Conservation (phyloP, 805 yeast genomes). For the Ogataea pini region DNA sequence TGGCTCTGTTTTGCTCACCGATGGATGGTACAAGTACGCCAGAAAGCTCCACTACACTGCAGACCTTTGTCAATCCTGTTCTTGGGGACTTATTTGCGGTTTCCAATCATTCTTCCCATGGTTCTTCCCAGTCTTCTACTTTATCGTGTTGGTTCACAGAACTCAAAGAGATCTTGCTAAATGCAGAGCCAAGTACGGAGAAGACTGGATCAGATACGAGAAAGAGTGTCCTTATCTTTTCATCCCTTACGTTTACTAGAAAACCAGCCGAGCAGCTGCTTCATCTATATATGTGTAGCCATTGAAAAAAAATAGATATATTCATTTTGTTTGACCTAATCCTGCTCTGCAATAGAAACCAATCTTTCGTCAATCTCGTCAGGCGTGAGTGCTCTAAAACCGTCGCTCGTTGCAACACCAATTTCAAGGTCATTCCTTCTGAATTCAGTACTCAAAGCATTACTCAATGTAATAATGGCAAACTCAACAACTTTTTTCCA, state of each 20-base stretch:
- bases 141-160: conserved; percentile 84
- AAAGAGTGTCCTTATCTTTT: conserved; percentile 89
- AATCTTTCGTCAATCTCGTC: conserved; percentile 95
- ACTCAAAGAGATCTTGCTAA: conserved; percentile 84
- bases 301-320: not conserved
- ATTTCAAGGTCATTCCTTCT: conserved; percentile 91
- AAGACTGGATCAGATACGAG: conserved; percentile 86
- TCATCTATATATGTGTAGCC: not conserved
- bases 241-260: conserved; percentile 79
- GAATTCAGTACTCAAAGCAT: conserved; percentile 88
- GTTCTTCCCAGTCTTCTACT: conserved; percentile 93
- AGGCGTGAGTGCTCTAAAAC: conserved; percentile 70
- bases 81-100: conserved; percentile 94
- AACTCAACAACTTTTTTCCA: conserved; percentile 89
- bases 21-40: conserved; percentile 94
- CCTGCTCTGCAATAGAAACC: conserved; percentile 95
- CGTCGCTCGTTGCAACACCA: conserved; percentile 76
- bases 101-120: conserved; percentile 87
- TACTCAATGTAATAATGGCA: conserved; percentile 83
- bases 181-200: conserved; percentile 86
- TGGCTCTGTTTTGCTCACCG: conserved; percentile 83
- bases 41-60: conserved; percentile 96
- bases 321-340: conserved; percentile 42
- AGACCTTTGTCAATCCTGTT: conserved; percentile 80
- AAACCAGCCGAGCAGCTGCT: not conserved